Base-by-base conservation (phyloP, 345 rosid species). In the Murraya paniculata region DNA sequence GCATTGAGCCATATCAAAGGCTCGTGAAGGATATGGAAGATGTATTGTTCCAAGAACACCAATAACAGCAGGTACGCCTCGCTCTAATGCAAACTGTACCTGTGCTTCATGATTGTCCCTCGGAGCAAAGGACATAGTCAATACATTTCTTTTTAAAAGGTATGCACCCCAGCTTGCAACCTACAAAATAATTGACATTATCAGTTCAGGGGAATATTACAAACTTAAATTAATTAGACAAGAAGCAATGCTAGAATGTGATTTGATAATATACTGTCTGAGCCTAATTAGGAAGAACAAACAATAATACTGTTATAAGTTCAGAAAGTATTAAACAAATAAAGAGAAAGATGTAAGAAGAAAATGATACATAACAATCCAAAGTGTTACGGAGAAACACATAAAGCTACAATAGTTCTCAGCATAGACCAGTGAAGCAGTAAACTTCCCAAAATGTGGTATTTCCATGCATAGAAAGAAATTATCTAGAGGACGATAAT, bases 161-260 rank as follows among this genome's bases (percentile, higher is more conserved):
- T 94, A 96, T 56, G 97, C 99, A 77, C 99, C 99, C 99, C 99
- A 96, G 77, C 99, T 96, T 53, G 98, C 99, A 68, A 96, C 99
- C 99, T 96, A 77, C 50, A 58, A 75, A 50, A 53, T 59, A 45
- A 28, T 53, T 24, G 55, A 31, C 28, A 67, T 74, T 78, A 78
- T 75, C 33, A 76, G 33, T 24, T 64, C 48, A 79, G 64, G 56
- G 28, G 72, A 64, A 67, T 66, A 79, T 33, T 69, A 61, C 27
- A 38, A 45, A 59, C 68, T 2, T 16, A 39, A 41, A 68, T 13
- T 35, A 25, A 35, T 45, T 66, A 53, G 45, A 65, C 55, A 1
- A 68, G 33, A 33, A 33, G 50, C 33, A 38, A 25, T 65, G 64
- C 55, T 33, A 55, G 33, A 53, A 33, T 31, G 25, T 24, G 75